Base-by-base conservation (phyloP, 2,329 filamentous ascomycete genomes). In the Aspergillus awamori region DNA sequence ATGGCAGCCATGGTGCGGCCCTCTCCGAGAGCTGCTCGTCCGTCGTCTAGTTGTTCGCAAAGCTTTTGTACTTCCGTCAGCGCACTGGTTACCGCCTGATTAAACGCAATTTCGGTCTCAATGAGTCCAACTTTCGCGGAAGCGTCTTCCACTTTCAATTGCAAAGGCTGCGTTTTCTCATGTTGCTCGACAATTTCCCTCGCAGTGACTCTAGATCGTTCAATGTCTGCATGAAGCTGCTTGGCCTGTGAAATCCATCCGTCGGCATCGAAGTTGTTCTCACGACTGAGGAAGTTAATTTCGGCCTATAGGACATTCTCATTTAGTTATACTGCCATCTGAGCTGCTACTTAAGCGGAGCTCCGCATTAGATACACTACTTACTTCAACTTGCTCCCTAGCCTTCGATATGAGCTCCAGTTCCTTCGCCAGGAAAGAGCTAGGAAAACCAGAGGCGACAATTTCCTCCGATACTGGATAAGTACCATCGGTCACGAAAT, bases 231-330 rank as follows among this genome's bases (percentile, higher is more conserved):
- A 74, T 96, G 92, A 7, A 97, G 85, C 56, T 89, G 87, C 76
- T 92, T 92, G 52, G 93, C 92, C 75, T 95, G 92, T 55, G 83
- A 80, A 59, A 96, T 91, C 94, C 94, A 98, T 55, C 88, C 86
- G 72, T 92, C 90, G 54, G 97, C 89, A 70, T 96, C 90, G 41
- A 88, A 86, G 59, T 89, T 90, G 17, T 88, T 90, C 66, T 92
- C 87, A 71, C 87, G 86, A 76, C 93, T 96, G 63, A 95, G 86
- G 22, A 81, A 76, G 65, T 88, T 89, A 61, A 98, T 89, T 69
- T 96, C 88, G 62, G 84, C 78, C 87, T 91, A 68, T 51, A 33
- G 39, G n/a, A 30, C 28, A 47, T 22, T 17, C 4, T 51, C 36
- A 3, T 17, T 65, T 45, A 63, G 65, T 36, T 63, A 63, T 65